Evolutionary conservation across 2,329 filamentous ascomycete species (phyloP), one percentile per base, ranked within the genome.

Genomic region (Curvularia lunata): DNA sequence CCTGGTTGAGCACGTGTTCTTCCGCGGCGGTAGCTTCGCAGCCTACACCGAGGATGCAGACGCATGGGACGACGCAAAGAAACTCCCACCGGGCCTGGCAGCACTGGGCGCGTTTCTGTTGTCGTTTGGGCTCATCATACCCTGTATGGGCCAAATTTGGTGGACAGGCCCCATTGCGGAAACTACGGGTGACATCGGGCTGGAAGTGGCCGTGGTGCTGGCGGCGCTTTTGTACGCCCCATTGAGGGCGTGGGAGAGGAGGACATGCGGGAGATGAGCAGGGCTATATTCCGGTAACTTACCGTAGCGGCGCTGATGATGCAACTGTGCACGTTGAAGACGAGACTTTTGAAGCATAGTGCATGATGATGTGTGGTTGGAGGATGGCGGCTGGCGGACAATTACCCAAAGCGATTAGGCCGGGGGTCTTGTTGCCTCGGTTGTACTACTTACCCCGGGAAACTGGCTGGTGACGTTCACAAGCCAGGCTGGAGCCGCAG

Each of bases 151-250:
- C 9, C 84, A 87, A 72, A 82, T 81, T 4, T 88, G 85, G 85
- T 88, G 82, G 67, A 83, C 80, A 8, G 86, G 86, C 0, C 86
- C 86, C 0, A 84, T 88, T 63, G 86, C 85, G 0, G 74, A 80
- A 72, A 81, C 66, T 34, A 86, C 86, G 10, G 87, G 87, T 0
- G 86, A 89, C 62, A 84, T 89, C 69, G 87, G 87, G 0, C 88
- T 89, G 56, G 87, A 89, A 77, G 75, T 87, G 70, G 86, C 86
- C 0, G 83, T 88, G 66, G 79, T 80, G 27, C 69, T 82, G 10
- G 79, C 78, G 8, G 74, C 73, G n/a, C 42, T 79, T 54, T 61
- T 82, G 23, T 83, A 83, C 60, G 55, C 81, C 6, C 80, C 80
- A 4, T 67, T 82, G 37, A 69, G 81, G 34, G 66, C 64, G 48